Conservation (phyloP, 331 rosid species). For the Saraca asoca region DNA sequence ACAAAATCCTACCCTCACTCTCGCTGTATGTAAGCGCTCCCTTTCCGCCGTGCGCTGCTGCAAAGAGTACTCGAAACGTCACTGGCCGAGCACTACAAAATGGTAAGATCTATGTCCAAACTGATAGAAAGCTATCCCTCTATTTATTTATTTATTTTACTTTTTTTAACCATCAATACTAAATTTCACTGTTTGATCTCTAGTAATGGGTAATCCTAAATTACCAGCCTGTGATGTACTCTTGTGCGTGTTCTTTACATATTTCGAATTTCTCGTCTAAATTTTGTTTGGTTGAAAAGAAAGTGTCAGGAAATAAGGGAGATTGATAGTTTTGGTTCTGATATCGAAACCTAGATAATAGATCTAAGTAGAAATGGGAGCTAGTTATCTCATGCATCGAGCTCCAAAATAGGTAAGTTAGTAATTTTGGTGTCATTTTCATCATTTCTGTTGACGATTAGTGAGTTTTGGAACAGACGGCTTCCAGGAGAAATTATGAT, state of each 20-base stretch:
- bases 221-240: background rate
- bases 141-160: background rate
- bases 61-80: background rate
- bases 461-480: no score
- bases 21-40: no score
- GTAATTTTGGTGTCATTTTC: background rate
- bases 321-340: background rate
- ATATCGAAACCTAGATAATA: conserved; percentile 3
- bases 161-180: background rate
- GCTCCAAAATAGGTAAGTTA: background rate
- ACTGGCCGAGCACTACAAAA: background rate
- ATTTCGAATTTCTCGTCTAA: background rate
- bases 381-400: background rate
- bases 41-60: no score
- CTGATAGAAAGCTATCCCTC: background rate
- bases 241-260: background rate
- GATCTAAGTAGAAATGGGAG: background rate
- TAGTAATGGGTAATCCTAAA: background rate
- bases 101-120: background rate
- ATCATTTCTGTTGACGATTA: background rate
- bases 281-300: conserved; percentile 6
- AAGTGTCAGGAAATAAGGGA: background rate
- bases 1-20: no score
- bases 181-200: background rate
- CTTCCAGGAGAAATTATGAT: background rate